These are phyloP conservation scores for Arthonia radiata DNA, from an alignment of 495 filamentous ascomycete species.

Conservation along the genomic window DNA sequence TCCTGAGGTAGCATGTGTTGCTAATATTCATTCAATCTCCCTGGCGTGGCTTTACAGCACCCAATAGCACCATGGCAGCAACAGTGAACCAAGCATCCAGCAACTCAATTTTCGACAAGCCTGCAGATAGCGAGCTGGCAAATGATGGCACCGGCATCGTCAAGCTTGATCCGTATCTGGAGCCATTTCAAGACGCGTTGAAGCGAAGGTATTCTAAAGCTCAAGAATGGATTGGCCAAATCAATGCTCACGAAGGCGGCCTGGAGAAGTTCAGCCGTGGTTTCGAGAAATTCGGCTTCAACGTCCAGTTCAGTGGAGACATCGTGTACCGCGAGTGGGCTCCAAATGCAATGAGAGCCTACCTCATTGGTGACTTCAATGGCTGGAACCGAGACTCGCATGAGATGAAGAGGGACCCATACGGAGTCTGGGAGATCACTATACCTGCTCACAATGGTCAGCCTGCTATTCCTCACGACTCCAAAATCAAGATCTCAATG, in stretches of 20 bases:
- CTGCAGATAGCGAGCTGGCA: slow-evolving; percentile 11
- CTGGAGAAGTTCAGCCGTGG: slow-evolving; percentile 86
- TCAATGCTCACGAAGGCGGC: slow-evolving; percentile 67
- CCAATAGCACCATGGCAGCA: no score
- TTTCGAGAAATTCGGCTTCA: slow-evolving; percentile 65
- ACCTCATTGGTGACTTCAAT: slow-evolving; percentile 91
- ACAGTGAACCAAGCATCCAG: slow-evolving; percentile 11
- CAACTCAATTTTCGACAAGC: slow-evolving; percentile 10
- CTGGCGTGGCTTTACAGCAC: no score
- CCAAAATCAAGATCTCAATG: slow-evolving; percentile 89
- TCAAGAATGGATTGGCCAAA: slow-evolving; percentile 65
- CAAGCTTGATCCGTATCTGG: slow-evolving; percentile 71
- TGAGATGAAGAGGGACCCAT: slow-evolving; percentile 62
- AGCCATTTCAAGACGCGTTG: slow-evolving; percentile 57
- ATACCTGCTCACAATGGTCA: slow-evolving; percentile 50
- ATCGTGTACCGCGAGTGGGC: slow-evolving; percentile 93
- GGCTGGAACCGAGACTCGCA: slow-evolving; percentile 64
- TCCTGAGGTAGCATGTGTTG: no score
- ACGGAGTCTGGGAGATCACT: slow-evolving; percentile 69
- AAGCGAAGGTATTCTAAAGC: slow-evolving; percentile 54
- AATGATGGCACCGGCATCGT: slow-evolving; percentile 44
- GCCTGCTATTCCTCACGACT: slow-evolving; percentile 68
- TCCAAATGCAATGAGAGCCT: slow-evolving; percentile 59
- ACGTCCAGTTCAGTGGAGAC: slow-evolving; percentile 51
- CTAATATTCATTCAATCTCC: no score